phyloP scores from a whole-genome alignment of 495 filamentous ascomycete genomes.

The Hypoxylon fuscum region DNA sequence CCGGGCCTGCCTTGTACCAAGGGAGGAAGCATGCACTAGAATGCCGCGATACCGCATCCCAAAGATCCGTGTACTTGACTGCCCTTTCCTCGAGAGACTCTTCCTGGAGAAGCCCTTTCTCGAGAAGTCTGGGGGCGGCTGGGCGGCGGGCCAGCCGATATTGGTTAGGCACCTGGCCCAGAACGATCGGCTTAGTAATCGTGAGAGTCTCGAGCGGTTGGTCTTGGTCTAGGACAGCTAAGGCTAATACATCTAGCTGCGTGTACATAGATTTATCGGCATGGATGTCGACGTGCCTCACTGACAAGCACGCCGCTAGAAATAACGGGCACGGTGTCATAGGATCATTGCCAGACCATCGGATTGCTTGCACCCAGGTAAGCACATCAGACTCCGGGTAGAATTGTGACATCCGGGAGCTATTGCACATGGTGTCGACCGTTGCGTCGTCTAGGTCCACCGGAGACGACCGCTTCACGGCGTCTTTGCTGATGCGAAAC shows the following conservation, averaged over 20 bases:
- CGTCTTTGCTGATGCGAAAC: conserved; percentile 4
- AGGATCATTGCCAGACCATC: conserved; percentile 7
- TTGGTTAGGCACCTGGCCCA: not conserved
- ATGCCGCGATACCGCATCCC: conserved; percentile 4
- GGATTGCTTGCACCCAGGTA: conserved; percentile 14
- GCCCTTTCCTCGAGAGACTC: no score
- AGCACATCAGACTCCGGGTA: conserved; percentile 21
- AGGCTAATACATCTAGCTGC: conserved; percentile 9
- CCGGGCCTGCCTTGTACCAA: not conserved
- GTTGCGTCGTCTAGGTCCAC: not conserved
- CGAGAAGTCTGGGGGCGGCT: conserved; percentile 1
- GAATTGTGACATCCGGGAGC: conserved; percentile 13
- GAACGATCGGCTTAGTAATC: not conserved
- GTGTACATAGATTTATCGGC: conserved; percentile 8
- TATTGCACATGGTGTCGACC: conserved; percentile 6
- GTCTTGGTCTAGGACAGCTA: conserved; percentile 16
- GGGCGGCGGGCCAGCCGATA: conserved; percentile 16
- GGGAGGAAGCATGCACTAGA: conserved; percentile 16
- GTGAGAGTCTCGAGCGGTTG: conserved; percentile 26
- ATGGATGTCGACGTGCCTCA: conserved; percentile 18
- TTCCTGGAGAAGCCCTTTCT: no score
- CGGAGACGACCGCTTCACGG: not conserved
- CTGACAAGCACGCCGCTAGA: conserved; percentile 19
- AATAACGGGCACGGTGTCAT: no score
- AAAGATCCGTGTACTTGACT: no score